phyloP scores from a whole-genome alignment of 2,329 filamentous ascomycete species.

The Cladophialophora immunda region DNA sequence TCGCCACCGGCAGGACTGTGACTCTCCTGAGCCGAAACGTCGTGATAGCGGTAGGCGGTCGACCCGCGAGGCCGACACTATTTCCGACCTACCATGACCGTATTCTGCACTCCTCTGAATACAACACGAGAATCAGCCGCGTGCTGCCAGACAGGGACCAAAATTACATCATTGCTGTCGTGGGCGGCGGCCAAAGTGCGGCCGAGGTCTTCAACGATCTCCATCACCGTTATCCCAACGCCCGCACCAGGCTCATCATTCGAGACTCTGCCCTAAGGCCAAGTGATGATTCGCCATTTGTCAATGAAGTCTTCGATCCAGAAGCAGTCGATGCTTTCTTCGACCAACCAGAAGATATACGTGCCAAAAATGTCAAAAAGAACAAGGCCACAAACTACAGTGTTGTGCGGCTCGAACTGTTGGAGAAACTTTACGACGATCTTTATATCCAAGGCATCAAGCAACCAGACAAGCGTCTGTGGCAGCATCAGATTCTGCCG shows the following conservation, averaged over 20 bases:
- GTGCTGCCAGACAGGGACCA: slow-evolving; percentile 46
- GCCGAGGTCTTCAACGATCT: slow-evolving; percentile 96
- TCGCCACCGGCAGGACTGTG: slow-evolving; percentile 54
- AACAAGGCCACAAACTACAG: slow-evolving; percentile 93
- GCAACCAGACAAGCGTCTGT: slow-evolving; percentile 73
- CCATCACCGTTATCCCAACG: slow-evolving; percentile 81
- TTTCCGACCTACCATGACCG: slow-evolving; percentile 75
- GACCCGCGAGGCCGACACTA: slow-evolving; percentile 73
- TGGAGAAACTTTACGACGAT: slow-evolving; percentile 86
- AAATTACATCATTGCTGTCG: slow-evolving; percentile 77
- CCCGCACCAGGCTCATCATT: slow-evolving; percentile 79
- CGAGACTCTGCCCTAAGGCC: slow-evolving; percentile 83
- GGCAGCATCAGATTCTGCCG: slow-evolving; percentile 83
- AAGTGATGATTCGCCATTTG: slow-evolving; percentile 95
- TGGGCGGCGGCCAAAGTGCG: slow-evolving; percentile 90
- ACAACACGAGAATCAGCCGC: slow-evolving; percentile 52
- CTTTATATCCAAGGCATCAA: slow-evolving; percentile 86
- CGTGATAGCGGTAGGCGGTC: slow-evolving; percentile 72
- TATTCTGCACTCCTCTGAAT: slow-evolving; percentile 89
- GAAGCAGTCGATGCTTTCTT: slow-evolving; percentile 81
- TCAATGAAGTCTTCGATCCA: slow-evolving; percentile 97
- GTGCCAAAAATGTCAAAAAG: slow-evolving; percentile 68
- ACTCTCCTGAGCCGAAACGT: slow-evolving; percentile 58
- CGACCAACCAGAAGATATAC: slow-evolving; percentile 69
- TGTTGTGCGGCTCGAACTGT: slow-evolving; percentile 87